Base-by-base conservation (phyloP, 2,329 filamentous ascomycete genomes). In the Neonectria hederae region DNA sequence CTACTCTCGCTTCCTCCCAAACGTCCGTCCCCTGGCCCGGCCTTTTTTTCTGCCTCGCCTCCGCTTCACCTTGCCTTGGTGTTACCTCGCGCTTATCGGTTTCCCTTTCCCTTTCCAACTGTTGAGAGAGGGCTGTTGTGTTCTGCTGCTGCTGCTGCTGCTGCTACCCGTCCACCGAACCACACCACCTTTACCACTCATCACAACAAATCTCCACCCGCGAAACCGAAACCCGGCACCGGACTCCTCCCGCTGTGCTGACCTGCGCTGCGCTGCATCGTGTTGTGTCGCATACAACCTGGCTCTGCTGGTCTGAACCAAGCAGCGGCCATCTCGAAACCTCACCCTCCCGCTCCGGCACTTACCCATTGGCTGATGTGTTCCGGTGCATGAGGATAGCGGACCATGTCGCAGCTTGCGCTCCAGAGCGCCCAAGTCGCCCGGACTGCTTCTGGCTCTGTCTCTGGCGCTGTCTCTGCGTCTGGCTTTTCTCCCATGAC, bases 321-420 rank as follows among this genome's bases (percentile, higher is more conserved):
- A 65, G 67, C 69, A 68, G 56, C 72, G 72, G 59, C 71, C 74
- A 74, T 76, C 70, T 75, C 75, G 77, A 80, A 79, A 78, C 74
- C 68, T 72, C 69, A 70, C 61, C 66, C 59, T 65, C 57, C 59
- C 59, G 54, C 63, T 54, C 57, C 65, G 58, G 53, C 49, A 63
- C 28, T 32, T 35, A 55, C 61, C 68, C 62, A 75, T 74, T 74
- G 75, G 71, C 64, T 68, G 69, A 72, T 74, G 70, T 65, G 70
- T 74, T 73, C 65, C 54, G 64, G 63, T 70, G 71, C 69, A 72
- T 72, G 69, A 73, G 51, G 65, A 64, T 80, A 78, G 80, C 76
- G 77, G 77, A 83, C 79, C 80, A 85, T 86, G 83, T 84, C 83
- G 79, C 84, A 85, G 79, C 81, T 82, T 80, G 79, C 80, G 76